Evolutionary conservation across 768 basidiomycete genomes (phyloP), one percentile per base, ranked within the genome.

Genomic region (Cystofilobasidium capitatum): DNA sequence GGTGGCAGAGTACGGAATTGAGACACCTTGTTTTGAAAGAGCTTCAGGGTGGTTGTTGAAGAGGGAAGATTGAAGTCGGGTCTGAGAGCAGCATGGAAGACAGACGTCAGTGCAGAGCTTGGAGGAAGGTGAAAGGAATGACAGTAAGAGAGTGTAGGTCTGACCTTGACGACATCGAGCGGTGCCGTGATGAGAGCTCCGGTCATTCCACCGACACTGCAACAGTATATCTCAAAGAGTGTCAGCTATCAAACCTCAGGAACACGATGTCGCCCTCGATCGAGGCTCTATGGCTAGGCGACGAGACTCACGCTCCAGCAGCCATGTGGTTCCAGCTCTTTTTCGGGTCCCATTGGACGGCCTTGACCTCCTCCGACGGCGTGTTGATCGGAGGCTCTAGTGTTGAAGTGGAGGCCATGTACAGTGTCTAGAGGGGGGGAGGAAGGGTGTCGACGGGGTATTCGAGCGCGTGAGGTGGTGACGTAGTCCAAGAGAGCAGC

Each of bases 131-230:
- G 16, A n/a, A 42, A 59, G 58, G 8, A 5, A 12, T 20, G 58
- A 22, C 40, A 36, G 58, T 14, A 31, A 20, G 31, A 20, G 37
- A 36, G 31, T 12, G 33, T 33, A 12, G 24, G 49, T 65, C 71
- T 66, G 59, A 76, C 75, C 70, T 97, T 98, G 70, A 98, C 92
- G 37, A 99, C 91, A 77, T 99, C 96, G 73, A 99, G 94, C 0
- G 96, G 94, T 51, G 91, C 91, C 0, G 96, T 99, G 3, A 97
- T 86, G 68, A 96, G 88, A 22, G 92, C 92, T 39, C 94, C 96
- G 74, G 90, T 90, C 92, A 98, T 94, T 45, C 93, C 96, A 31
- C 94, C 96, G 22, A 97, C 80, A 26, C 94, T 97, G 62, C 45
- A 62, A 22, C 26, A n/a, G 17, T 17, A 29, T 40, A 16, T n/a